Evolutionary conservation across 768 basidiomycete species (phyloP), one percentile per base, ranked within the genome.

Genomic region (Chiua virens): DNA sequence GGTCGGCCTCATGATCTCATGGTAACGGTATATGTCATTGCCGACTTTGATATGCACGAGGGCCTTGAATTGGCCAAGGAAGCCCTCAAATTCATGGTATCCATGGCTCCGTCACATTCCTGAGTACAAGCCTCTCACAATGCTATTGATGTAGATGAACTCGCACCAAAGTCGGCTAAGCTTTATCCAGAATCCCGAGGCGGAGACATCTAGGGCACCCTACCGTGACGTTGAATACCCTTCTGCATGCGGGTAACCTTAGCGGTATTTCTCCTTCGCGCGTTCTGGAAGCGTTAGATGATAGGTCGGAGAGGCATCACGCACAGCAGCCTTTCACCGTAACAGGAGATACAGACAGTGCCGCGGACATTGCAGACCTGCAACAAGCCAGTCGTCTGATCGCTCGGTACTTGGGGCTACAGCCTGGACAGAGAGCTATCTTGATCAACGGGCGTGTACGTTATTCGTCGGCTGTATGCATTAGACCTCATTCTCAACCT

Each of bases 381-480:
- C 55, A 79, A 13, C 73, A 66, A 42, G 65, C 75, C 1, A 73
- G 77, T 51, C 72, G 74, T 30, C 62, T 81, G 20, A 59, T 90
- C 14, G 74, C 75, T 3, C 73, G 81, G 23, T 78, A 79, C 45
- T 58, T 92, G 3, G 77, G 77, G n/a, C 60, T 94, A 23, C 57
- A 64, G 14, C 79, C 85, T 2, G 87, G 86, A 0, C 70, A 85
- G 50, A 74, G 74, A 20, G 89, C 79, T 1, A 51, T 98, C 34
- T 53, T 95, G 32, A 72, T 90, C 45, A 97, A 97, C 58, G 96
- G 95, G 22, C 76, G 95, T 28, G 92, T 95, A 63, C 65, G 87
- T 72, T 8, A 15, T 52, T 3, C 21, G 9, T 50, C 22, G 18
- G 22, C 5, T 23, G 23, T 27, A 32, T 27, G 27, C 34, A 7